Base-by-base conservation (phyloP, 306 rosid genomes). In the Acacia crassicarpa region DNA sequence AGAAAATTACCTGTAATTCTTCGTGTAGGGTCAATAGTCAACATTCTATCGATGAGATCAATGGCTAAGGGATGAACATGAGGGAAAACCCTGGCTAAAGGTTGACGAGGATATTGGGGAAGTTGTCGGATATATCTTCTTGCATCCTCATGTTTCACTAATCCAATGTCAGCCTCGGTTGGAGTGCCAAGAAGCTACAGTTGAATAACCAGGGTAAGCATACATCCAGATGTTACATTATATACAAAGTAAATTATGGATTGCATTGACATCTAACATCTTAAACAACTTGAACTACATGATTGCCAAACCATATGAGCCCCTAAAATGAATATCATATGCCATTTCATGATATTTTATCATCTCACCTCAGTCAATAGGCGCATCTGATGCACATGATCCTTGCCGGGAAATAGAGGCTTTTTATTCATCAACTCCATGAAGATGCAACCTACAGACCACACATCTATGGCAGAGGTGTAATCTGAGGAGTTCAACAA, bases 391-490 rank as follows among this genome's bases (percentile, higher is more conserved):
- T 95, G 95, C 80, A 93, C 95, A 6, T 95, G 97, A 80, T 93
- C 99, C 83, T 76, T 91, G 72, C 99, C 99, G 0, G 99, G 99
- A 85, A 95, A 85, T 22, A 95, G 73, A 85, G 99, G 99, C 85
- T 87, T 93, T 84, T 97, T 93, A 74, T 90, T 95, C 99, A 95
- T 95, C 77, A 95, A 95, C 93, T 95, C 99, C 99, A 95, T 90
- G 76, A 83, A 95, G 69, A 95, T 95, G 88, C 99, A 95, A 53
- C 98, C 99, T 30, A 95, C 98, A 67, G 99, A 95, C 98, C 98
- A 95, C 48, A 95, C 94, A 84, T 95, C 98, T 38, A 95, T 95
- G 0, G 99, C 93, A 71, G 98, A 91, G 51, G 97, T 93, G 83
- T 95, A 95, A 83, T 95, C 99, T 15, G 99, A 93, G 79, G 98